phyloP scores from a whole-genome alignment of 108 stramenopile genomes.

The Cyclotella baltica region DNA sequence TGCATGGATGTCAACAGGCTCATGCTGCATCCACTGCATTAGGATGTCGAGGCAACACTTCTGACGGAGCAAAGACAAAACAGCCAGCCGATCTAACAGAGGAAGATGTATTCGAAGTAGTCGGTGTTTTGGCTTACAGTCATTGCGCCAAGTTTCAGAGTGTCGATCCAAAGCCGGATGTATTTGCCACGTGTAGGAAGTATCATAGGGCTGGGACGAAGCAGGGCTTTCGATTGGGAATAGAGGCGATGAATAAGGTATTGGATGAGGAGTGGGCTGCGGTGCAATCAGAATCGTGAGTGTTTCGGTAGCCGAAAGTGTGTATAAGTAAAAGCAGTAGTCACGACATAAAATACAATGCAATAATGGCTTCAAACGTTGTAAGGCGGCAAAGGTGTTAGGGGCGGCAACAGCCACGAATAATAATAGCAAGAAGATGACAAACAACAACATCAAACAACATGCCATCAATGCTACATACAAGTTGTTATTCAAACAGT shows the following conservation, averaged over 20 bases:
- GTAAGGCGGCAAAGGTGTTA: too few relatives aligned
- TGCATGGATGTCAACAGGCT: slow-evolving; percentile 51
- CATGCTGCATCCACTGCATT: slow-evolving; percentile 47
- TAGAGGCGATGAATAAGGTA: slow-evolving; percentile 30
- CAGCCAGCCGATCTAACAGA: slow-evolving; percentile 16
- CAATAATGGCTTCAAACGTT: too few relatives aligned
- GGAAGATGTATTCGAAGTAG: slow-evolving; percentile 35
- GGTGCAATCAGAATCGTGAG: slow-evolving; percentile 14
- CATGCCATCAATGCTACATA: too few relatives aligned
- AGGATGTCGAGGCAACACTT: slow-evolving; percentile 31
- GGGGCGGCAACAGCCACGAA: too few relatives aligned
- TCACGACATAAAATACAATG: too few relatives aligned
- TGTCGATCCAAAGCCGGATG: slow-evolving; percentile 49
- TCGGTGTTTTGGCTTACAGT: slow-evolving; percentile 46
- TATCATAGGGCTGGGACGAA: slow-evolving; percentile 51
- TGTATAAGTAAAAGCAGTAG: too few relatives aligned
- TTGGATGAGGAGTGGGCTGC: slow-evolving; percentile 45
- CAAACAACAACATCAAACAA: too few relatives aligned
- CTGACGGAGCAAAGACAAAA: neutral
- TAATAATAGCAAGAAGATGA: too few relatives aligned
- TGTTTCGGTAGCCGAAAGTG: too few relatives aligned
- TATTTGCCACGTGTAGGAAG: slow-evolving; percentile 49
- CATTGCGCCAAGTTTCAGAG: slow-evolving; percentile 47
- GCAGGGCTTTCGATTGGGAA: slow-evolving; percentile 37
- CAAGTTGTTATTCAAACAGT: too few relatives aligned